These are phyloP conservation scores for Phytophthora vignae DNA, from an alignment of 352 stramenopile species.

Conservation along the genomic window DNA sequence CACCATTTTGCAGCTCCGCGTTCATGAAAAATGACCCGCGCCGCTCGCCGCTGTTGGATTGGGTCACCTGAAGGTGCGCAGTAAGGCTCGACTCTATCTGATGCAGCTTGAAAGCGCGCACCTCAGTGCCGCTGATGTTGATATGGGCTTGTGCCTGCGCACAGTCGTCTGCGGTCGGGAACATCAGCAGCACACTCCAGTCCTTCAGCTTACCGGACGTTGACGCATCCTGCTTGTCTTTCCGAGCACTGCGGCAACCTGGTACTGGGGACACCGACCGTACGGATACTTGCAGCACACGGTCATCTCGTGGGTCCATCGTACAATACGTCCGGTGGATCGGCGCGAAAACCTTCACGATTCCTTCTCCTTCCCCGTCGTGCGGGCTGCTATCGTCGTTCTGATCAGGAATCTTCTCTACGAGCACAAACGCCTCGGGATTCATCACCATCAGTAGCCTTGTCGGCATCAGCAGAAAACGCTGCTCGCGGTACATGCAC, in stretches of 20 bases:
- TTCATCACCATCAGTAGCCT: conserved; percentile 77
- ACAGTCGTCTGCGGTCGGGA: conserved; percentile 67
- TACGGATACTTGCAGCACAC: conserved; percentile 75
- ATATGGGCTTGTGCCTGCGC: conserved; percentile 75
- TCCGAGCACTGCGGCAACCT: conserved; percentile 69
- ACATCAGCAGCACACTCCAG: conserved; percentile 78
- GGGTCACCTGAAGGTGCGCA: conserved; percentile 66
- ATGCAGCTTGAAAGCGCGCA: conserved; percentile 82
- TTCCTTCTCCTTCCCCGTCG: conserved; percentile 41
- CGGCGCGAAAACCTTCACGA: conserved; percentile 72
- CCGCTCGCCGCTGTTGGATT: conserved; percentile 43
- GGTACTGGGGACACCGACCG: conserved; percentile 61
- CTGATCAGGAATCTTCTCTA: conserved; percentile 51
- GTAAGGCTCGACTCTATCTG: conserved; percentile 80
- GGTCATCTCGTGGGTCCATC: conserved; percentile 73
- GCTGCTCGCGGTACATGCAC: conserved; percentile 83
- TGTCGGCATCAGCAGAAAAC: conserved; percentile 69
- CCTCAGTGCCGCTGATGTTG: conserved; percentile 74
- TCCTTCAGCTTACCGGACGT: conserved; percentile 26
- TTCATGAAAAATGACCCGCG: conserved; percentile 39
- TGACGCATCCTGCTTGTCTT: conserved; percentile 41
- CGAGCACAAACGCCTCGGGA: conserved; percentile 73
- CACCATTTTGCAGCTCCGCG: conserved; percentile 7
- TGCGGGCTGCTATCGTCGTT: conserved; percentile 34
- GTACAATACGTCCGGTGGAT: conserved; percentile 80